These are phyloP conservation scores for Ascosphaera acerosa DNA, from an alignment of 2,329 filamentous ascomycete genomes.

Conservation along the genomic window DNA sequence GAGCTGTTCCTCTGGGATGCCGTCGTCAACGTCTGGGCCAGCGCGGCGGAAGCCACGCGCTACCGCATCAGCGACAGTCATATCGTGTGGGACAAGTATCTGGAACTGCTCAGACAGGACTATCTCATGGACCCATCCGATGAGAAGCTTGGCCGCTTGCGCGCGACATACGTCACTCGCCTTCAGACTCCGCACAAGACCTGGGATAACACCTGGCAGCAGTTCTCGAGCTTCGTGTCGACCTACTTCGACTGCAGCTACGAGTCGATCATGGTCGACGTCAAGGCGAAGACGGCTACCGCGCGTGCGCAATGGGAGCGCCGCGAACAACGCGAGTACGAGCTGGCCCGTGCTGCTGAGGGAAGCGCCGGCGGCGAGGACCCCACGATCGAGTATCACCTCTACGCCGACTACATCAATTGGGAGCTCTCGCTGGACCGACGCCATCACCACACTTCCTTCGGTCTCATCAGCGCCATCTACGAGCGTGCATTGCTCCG, in stretches of 20 bases:
- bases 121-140: constrained; percentile 22
- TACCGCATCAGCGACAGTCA: constrained; percentile 37
- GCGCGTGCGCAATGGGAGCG: constrained; percentile 28
- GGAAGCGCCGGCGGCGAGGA: constrained; percentile 22
- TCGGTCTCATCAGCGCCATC: constrained; percentile 32
- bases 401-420: constrained; percentile 45
- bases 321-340: constrained; percentile 29
- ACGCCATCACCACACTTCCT: constrained; percentile 29
- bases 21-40: constrained; percentile 29
- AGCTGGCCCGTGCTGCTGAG: constrained; percentile 25
- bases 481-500: constrained; percentile 54
- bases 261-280: constrained; percentile 32
- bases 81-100: constrained; percentile 34
- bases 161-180: constrained; percentile 27
- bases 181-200: constrained; percentile 32
- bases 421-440: constrained; percentile 50
- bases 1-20: constrained; percentile 33
- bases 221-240: constrained; percentile 34
- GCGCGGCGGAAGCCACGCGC: constrained; percentile 30
- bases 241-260: constrained; percentile 27
- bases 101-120: constrained; percentile 29
- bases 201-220: constrained; percentile 33
- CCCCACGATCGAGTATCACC: constrained; percentile 25
- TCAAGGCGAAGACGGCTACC: constrained; percentile 24
- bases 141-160: constrained; percentile 24